Evolutionary conservation across 495 filamentous ascomycete species (phyloP).

Genomic region (Penicillium samsonianum): DNA sequence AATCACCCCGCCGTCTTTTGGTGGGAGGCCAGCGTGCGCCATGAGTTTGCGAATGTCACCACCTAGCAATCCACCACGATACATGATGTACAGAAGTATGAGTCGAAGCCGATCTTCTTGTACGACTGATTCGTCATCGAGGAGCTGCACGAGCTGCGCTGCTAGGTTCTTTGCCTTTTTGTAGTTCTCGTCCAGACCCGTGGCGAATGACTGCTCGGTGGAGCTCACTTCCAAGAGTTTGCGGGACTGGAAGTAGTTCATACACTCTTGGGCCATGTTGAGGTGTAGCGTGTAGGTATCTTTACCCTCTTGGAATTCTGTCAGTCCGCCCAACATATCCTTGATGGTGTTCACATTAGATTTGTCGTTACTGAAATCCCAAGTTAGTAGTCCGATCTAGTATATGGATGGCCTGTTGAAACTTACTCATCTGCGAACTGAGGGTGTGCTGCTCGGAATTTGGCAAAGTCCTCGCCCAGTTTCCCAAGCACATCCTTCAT

Average conservation of each 20-base stretch:
- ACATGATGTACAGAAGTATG: conserved; percentile 81
- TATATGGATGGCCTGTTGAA: background rate
- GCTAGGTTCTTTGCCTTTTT: conserved; percentile 87
- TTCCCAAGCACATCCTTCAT: conserved; percentile 98
- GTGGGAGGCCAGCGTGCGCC: conserved; percentile 76
- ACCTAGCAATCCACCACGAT: conserved; percentile 81
- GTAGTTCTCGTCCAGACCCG: conserved; percentile 89
- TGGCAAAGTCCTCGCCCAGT: conserved; percentile 87
- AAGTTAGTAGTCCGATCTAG: conserved; percentile 8
- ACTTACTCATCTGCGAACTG: conserved; percentile 77
- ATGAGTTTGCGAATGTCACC: conserved; percentile 84
- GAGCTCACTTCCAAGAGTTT: conserved; percentile 86
- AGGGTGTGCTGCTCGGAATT: conserved; percentile 88
- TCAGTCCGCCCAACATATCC: conserved; percentile 93
- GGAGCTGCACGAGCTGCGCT: conserved; percentile 78
- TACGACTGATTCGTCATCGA: conserved; percentile 75
- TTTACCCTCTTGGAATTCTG: conserved; percentile 93
- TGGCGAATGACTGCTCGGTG: conserved; percentile 82
- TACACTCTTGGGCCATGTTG: conserved; percentile 97
- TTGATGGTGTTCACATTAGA: conserved; percentile 86
- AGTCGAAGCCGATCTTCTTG: conserved; percentile 78
- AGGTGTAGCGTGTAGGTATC: conserved; percentile 93
- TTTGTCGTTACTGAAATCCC: conserved; percentile 52
- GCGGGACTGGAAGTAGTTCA: conserved; percentile 82
- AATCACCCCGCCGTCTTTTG: conserved; percentile 69